Conservation (phyloP, 1,139 yeast genomes). For the Eremothecium sinecaudum region DNA sequence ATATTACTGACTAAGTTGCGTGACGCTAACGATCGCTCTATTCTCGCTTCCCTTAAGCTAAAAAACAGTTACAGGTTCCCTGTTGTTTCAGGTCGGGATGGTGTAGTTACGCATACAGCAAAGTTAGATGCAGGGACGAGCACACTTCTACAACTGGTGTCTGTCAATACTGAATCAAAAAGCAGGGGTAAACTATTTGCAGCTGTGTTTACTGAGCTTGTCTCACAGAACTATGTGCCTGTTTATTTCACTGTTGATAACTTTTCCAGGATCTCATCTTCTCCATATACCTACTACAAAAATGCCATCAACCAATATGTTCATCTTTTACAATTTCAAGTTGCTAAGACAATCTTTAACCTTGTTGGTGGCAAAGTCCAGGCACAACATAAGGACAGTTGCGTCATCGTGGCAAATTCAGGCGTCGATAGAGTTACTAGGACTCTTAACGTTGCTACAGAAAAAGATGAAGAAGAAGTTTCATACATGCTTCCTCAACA, state of each 20-base stretch:
- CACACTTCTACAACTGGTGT: conserved; percentile 38
- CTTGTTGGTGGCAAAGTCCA: conserved; percentile 45
- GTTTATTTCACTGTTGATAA: conserved; percentile 69
- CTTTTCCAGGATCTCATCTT: conserved; percentile 53
- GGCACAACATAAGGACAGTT: conserved; percentile 46
- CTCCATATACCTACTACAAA: conserved; percentile 52
- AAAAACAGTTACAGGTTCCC: conserved; percentile 37
- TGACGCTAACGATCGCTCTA: conserved; percentile 43
- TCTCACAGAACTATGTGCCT: conserved; percentile 38
- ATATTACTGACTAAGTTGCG: conserved; percentile 50
- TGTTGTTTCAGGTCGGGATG: conserved; percentile 24
- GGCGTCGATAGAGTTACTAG: conserved; percentile 38
- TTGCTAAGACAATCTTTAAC: conserved; percentile 52
- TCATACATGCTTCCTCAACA: conserved; percentile 44
- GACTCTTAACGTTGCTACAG: conserved; percentile 57
- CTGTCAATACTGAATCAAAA: conserved; percentile 30
- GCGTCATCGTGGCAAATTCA: conserved; percentile 56
- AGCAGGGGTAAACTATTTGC: conserved; percentile 39
- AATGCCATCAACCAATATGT: conserved; percentile 49
- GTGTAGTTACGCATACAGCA: conserved; percentile 18
- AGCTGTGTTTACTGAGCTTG: conserved; percentile 47
- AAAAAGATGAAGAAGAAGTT: conserved; percentile 43
- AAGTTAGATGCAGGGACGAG: conserved; percentile 37
- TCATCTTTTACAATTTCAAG: conserved; percentile 54
- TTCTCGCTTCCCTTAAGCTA: conserved; percentile 43